A percentile compares a stretch with the other conserved stretches of the same genome.
Conservation (phyloP, 768 basidiomycete species). For the Pleurotus giganteus region DNA sequence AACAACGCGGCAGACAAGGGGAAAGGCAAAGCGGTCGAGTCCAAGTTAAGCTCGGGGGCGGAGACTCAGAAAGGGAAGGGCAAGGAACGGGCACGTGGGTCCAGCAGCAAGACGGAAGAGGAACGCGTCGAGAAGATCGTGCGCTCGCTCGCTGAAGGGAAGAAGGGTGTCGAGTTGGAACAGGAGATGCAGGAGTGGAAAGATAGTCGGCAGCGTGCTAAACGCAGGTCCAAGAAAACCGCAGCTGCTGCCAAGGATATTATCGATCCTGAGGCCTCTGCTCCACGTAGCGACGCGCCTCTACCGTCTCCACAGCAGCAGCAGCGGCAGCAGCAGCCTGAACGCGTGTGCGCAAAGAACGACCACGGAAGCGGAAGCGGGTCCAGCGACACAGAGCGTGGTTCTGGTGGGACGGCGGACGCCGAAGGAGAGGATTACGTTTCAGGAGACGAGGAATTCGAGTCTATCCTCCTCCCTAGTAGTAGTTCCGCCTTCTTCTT, state of each 20-base stretch:
- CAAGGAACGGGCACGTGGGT: slow-evolving; percentile 4
- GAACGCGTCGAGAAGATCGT: slow-evolving; percentile 68
- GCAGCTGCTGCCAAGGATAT: too few species aligned
- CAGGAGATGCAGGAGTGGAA: slow-evolving; percentile 65
- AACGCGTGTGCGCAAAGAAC: background rate
- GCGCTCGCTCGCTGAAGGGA: slow-evolving; percentile 62
- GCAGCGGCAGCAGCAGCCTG: background rate
- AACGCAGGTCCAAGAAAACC: background rate
- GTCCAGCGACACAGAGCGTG: background rate
- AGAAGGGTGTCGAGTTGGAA: slow-evolving; percentile 61
- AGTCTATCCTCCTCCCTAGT: too few species aligned
- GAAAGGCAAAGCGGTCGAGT: slow-evolving; percentile 18
- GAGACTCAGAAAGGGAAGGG: slow-evolving; percentile 16
- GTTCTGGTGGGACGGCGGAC: slow-evolving; percentile 6
- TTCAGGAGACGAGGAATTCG: slow-evolving; percentile 1
- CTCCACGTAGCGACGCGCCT: too few species aligned
- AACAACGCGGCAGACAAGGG: slow-evolving; percentile 17
- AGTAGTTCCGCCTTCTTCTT: slow-evolving; percentile 33
- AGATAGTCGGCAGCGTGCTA: slow-evolving; percentile 12
- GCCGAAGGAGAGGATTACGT: slow-evolving; percentile 5
- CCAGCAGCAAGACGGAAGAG: slow-evolving; percentile 23
- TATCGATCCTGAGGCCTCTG: too few species aligned
- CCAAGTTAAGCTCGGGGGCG: slow-evolving; percentile 11
- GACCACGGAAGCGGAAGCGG: background rate
- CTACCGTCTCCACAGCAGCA: too few species aligned